Evolutionary conservation across 2,329 filamentous ascomycete species (phyloP).

Genomic region (Mycosphaerelloides madeirae): DNA sequence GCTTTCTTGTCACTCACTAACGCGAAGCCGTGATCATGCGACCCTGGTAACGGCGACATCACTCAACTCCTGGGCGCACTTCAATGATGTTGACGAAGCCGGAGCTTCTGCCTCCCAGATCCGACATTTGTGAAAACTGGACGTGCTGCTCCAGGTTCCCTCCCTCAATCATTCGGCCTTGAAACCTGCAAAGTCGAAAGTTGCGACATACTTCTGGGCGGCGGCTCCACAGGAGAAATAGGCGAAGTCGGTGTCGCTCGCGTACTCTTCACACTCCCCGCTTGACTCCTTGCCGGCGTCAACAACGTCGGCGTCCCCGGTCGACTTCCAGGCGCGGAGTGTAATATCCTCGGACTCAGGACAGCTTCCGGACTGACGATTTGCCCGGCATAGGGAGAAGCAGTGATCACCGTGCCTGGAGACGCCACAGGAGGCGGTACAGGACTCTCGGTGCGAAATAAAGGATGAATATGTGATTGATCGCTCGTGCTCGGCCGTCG

Average conservation of each 20-base stretch:
- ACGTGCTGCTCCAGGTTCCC: too few species aligned
- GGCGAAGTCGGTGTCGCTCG: slow-evolving; percentile 13
- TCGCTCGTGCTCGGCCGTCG: slow-evolving; percentile 28
- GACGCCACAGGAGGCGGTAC: slow-evolving; percentile 59
- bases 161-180: not conserved
- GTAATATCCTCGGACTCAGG: slow-evolving; percentile 19
- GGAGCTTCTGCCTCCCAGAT: too few species aligned
- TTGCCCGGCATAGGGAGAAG: slow-evolving; percentile 64
- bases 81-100: too few species aligned
- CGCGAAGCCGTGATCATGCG: too few species aligned
- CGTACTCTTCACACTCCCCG: slow-evolving; percentile 22
- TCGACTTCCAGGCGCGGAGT: slow-evolving; percentile 20
- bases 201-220: slow-evolving; percentile 1
- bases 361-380: slow-evolving; percentile 43
- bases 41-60: too few species aligned
- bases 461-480: slow-evolving; percentile 70
- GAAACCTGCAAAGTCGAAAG: not conserved
- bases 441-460: slow-evolving; percentile 70
- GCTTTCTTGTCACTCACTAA: too few species aligned
- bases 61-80: too few species aligned
- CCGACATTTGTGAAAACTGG: too few species aligned
- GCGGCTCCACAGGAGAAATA: not conserved
- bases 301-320: slow-evolving; percentile 11
- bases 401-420: slow-evolving; percentile 65
- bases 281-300: slow-evolving; percentile 11